Conservation (phyloP, 495 filamentous ascomycete species). For the Neurospora cerealis region DNA sequence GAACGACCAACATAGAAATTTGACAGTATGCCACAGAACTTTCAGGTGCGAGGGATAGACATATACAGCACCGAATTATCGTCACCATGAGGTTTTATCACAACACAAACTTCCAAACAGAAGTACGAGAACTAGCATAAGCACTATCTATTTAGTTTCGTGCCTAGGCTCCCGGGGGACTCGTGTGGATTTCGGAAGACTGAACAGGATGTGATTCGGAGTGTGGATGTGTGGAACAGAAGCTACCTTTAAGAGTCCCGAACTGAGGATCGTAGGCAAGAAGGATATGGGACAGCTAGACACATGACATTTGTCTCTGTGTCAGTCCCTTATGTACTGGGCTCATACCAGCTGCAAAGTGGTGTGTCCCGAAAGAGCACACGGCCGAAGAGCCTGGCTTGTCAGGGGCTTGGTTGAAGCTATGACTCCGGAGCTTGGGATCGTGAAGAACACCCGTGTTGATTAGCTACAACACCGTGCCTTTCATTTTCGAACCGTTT, state of each 20-base stretch:
- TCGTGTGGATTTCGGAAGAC: not conserved
- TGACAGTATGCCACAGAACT: not conserved
- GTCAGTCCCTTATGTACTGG: not conserved
- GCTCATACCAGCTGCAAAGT: not conserved
- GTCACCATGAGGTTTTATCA: not conserved
- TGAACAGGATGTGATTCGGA: not conserved
- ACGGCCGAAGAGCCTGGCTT: not conserved
- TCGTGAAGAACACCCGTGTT: not conserved
- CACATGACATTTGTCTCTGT: not conserved
- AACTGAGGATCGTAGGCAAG: not conserved
- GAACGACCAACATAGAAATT: constrained; percentile 30
- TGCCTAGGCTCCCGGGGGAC: not conserved
- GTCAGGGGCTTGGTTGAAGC: not conserved
- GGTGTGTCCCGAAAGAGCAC: not conserved
- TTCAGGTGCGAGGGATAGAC: not conserved
- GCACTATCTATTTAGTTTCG: not conserved
- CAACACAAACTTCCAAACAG: not conserved
- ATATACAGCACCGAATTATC: not conserved
- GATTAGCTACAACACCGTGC: not conserved
- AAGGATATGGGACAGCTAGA: not conserved
- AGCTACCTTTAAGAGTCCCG: not conserved
- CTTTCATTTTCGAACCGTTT: not conserved
- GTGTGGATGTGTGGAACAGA: not conserved
- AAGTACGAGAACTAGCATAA: not conserved
- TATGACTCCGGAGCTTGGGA: not conserved